Conservation (phyloP, 768 basidiomycete species). For the Auriscalpium vulgare region DNA sequence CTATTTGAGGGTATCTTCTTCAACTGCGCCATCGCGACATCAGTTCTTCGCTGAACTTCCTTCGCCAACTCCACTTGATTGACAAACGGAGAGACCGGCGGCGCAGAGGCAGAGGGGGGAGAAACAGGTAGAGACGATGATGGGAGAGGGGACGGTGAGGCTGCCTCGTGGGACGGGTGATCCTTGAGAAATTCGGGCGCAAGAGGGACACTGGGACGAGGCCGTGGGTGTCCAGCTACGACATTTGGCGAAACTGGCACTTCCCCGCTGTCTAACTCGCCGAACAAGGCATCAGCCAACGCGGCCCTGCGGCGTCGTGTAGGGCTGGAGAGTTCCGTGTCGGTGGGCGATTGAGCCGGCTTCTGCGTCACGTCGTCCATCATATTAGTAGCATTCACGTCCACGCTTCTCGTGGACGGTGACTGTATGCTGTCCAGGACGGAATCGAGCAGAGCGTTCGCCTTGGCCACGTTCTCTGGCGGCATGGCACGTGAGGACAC, state of each 20-base stretch:
- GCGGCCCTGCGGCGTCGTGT: slow-evolving; percentile 57
- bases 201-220: not conserved
- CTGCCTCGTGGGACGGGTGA: not conserved
- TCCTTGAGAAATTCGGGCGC: too few species aligned
- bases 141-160: not conserved
- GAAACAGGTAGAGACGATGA: not conserved
- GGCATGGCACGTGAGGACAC: slow-evolving; percentile 21
- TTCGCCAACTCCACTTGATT: slow-evolving; percentile 11
- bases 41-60: slow-evolving; percentile 10
- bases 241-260: not conserved
- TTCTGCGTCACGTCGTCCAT: slow-evolving; percentile 21
- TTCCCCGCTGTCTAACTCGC: slow-evolving; percentile 33
- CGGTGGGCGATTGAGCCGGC: slow-evolving; percentile 30
- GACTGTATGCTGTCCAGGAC: slow-evolving; percentile 41
- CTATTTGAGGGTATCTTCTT: slow-evolving; percentile 34
- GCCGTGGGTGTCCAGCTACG: not conserved
- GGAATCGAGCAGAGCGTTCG: slow-evolving; percentile 60
- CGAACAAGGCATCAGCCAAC: slow-evolving; percentile 73
- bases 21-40: slow-evolving; percentile 32
- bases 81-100: not conserved
- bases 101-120: not conserved
- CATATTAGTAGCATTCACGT: not conserved
- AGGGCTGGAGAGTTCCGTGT: slow-evolving; percentile 26
- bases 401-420: slow-evolving; percentile 15
- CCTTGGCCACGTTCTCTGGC: slow-evolving; percentile 48